phyloP scores from a whole-genome alignment of 768 basidiomycete species.

The Hygrophorus pudorinus region DNA sequence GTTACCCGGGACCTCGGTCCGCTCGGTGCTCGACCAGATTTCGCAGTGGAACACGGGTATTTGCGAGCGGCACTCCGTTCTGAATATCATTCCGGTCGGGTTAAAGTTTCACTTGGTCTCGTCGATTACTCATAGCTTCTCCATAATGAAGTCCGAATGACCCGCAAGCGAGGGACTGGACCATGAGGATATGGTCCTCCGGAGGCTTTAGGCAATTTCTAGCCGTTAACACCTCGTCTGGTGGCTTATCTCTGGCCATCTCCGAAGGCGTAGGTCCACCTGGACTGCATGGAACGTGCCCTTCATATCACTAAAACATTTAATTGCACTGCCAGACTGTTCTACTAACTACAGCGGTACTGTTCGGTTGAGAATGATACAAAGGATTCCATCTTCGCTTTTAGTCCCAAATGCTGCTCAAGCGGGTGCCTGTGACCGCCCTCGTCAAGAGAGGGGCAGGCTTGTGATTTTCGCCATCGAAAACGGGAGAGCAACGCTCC shows the following conservation, averaged over 20 bases:
- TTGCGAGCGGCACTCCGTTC: no score
- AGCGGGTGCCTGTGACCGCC: neutral
- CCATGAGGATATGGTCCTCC: no score
- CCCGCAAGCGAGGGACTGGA: no score
- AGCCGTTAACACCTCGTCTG: no score
- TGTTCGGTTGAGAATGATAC: neutral
- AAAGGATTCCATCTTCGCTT: conserved; percentile 1
- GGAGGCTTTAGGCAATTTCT: no score
- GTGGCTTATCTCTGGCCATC: neutral
- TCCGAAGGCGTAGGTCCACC: neutral
- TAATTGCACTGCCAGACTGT: neutral
- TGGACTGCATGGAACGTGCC: neutral
- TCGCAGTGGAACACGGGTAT: no score
- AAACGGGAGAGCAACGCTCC: neutral
- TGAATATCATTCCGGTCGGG: no score
- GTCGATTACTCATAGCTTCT: no score
- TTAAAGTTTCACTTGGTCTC: no score
- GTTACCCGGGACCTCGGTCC: no score
- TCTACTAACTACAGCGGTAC: neutral
- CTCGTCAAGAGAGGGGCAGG: neutral
- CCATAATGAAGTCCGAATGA: no score
- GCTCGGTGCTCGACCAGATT: no score
- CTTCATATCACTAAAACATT: neutral
- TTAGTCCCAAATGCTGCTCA: neutral
- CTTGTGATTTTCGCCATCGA: neutral